Base-by-base conservation (phyloP, 1,139 yeast species). In the Debaryomyces coudertii region DNA sequence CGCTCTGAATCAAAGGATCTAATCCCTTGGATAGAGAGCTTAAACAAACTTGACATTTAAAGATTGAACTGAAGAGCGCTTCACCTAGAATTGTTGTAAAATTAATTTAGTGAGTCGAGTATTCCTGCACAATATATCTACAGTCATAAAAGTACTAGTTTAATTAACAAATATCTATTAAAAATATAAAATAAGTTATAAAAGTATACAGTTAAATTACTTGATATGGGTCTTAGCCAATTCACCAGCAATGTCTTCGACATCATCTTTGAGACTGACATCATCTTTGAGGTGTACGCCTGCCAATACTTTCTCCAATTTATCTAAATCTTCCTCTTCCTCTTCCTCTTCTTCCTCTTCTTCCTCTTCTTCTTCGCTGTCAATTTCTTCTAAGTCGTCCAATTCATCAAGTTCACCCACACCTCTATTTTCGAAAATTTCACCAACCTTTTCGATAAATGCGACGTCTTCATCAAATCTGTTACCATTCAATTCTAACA, bases 321-420 rank as follows among this genome's bases (percentile, higher is more conserved):
- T 73, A 45, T 73, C 79, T 56, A 80, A 74, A 54, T 80, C 82
- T 48, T 77, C 76, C 48, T 77, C 76, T 43, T 79, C 82, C 47
- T 74, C 77, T 47, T 70, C 76, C 36, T 72, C 84, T 12, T 72
- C 82, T 16, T 77, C 87, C 5, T 81, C 87, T 11, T 82, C 90
- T 7, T 82, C 89, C 25, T 84, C 93, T 50, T 87, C 95, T 47
- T 86, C 96, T 20, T 88, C 97, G 50, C 89, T 85, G 54, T 88
- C 90, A 41, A 83, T 76, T 63, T 90, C 97, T 69, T 93, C 99
- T 71, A 95, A 80, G 57, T 93, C 99, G 58, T 93, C 98, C 49
- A 90, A 76, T 57, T 90, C 97, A 59, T 90, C 97, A 27, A 93
- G 67, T 63, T 86, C 95, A 47, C 97, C 96, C 48, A 71, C 66